A percentile compares a stretch with the other conserved stretches of the same genome.
Evolutionary conservation across 73 alveolate genomes (phyloP).

Genomic region (Halteria grandinella): DNA sequence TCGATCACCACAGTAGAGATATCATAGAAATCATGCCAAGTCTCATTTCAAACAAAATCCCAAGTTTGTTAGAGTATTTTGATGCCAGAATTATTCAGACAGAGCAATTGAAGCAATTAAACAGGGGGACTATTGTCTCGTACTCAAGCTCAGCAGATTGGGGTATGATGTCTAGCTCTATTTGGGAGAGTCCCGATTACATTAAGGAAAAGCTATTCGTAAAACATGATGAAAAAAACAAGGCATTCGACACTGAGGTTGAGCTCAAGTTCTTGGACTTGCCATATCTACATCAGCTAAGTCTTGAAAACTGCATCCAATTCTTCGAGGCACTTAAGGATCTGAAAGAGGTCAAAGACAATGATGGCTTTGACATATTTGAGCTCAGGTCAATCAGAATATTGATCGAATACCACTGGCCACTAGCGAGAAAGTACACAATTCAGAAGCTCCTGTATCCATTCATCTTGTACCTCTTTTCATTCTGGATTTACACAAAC

Average conservation of each 20-base stretch:
- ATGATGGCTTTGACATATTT: conserved; percentile 4
- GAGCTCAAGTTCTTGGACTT: conserved; percentile 34
- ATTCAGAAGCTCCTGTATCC: conserved; percentile 7
- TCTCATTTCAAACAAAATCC: conserved; percentile 5
- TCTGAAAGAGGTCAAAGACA: too few species aligned
- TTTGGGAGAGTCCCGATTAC: conserved; percentile 22
- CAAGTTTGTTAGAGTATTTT: conserved; percentile 14
- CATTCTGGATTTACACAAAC: background rate
- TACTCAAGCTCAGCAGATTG: conserved; percentile 8
- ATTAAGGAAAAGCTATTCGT: conserved; percentile 24
- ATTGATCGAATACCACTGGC: conserved; percentile 35
- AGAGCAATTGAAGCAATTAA: background rate
- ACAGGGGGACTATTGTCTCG: conserved; percentile 24
- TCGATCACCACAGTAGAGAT: conserved; percentile 7
- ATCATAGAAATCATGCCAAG: conserved; percentile 26
- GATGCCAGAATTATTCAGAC: conserved; percentile 42
- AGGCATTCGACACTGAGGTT: conserved; percentile 15
- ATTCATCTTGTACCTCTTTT: background rate
- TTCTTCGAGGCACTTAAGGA: too few species aligned
- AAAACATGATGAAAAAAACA: too few species aligned
- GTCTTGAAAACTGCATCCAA: too few species aligned
- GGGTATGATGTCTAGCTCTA: conserved; percentile 10
- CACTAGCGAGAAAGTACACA: background rate
- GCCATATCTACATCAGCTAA: too few species aligned
- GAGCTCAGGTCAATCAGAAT: conserved; percentile 11